These are phyloP conservation scores for Candida chauliodis DNA, from an alignment of 805 yeast species.

Conservation along the genomic window DNA sequence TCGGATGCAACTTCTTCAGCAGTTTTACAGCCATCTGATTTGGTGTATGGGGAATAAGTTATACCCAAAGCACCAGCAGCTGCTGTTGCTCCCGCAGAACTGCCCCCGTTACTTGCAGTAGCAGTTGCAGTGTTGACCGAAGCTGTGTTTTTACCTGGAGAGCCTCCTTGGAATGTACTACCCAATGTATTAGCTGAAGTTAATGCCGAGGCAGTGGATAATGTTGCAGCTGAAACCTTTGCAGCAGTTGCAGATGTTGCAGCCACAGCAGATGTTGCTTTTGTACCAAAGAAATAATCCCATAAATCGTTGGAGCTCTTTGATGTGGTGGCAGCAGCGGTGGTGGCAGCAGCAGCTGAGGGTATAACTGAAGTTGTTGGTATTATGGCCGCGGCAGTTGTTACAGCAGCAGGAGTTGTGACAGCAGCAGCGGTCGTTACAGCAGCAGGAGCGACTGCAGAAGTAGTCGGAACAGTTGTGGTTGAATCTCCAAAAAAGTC, in stretches of 20 bases:
- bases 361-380: conserved; percentile 6
- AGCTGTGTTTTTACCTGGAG: conserved; percentile 9
- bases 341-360: conserved; percentile 6
- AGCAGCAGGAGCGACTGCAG: conserved; percentile 3
- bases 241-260: background rate
- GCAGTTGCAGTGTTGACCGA: conserved; percentile 18
- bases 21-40: conserved; percentile 67
- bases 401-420: conserved; percentile 9
- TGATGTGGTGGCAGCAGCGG: conserved; percentile 2
- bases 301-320: conserved; percentile 6
- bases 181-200: conserved; percentile 5
- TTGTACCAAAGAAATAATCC: conserved; percentile 7
- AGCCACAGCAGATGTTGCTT: background rate
- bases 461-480: conserved; percentile 7
- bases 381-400: conserved; percentile 8
- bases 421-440: conserved; percentile 6
- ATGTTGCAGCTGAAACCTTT: background rate
- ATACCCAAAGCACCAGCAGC: conserved; percentile 62
- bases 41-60: conserved; percentile 76
- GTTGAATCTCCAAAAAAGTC: conserved; percentile 2
- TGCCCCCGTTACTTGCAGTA: conserved; percentile 22
- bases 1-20: conserved; percentile 57
- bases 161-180: conserved; percentile 10
- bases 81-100: conserved; percentile 23
- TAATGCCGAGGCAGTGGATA: background rate